A percentile compares a stretch with the other conserved stretches of the same genome.
Conservation (phyloP, 2,329 filamentous ascomycete species). For the Colletotrichum sp. region DNA sequence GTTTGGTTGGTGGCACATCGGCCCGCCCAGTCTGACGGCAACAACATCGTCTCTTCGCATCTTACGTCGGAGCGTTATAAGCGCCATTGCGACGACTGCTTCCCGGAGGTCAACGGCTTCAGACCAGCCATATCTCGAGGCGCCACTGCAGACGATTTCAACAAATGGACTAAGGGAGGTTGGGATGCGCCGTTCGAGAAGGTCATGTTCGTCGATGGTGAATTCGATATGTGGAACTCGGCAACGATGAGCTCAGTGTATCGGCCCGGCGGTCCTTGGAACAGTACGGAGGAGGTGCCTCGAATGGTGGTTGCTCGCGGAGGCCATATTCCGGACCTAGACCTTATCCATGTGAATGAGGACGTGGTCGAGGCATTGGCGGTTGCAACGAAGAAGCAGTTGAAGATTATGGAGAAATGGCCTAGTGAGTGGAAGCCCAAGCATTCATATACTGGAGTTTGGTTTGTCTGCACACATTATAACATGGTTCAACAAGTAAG, state of each 20-base stretch:
- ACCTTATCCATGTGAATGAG: not conserved
- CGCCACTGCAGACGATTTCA: conserved; percentile 8
- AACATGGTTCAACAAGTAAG: not conserved
- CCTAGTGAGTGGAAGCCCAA: conserved; percentile 16
- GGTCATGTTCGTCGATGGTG: conserved; percentile 16
- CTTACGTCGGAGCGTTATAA: not conserved
- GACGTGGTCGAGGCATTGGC: not conserved
- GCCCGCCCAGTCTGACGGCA: conserved; percentile 9
- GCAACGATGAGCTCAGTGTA: conserved; percentile 12
- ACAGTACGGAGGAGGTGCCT: conserved; percentile 2
- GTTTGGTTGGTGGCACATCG: conserved; percentile 13
- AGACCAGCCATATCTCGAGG: conserved; percentile 4
- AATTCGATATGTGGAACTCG: conserved; percentile 15
- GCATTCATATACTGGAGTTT: not conserved
- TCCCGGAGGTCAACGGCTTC: not conserved
- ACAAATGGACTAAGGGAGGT: conserved; percentile 6
- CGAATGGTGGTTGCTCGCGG: conserved; percentile 7
- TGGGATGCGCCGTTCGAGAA: conserved; percentile 13
- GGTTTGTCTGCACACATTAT: not conserved
- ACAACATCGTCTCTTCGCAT: conserved; percentile 6
- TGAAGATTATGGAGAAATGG: conserved; percentile 17
- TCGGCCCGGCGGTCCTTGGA: conserved; percentile 4
- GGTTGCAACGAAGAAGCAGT: not conserved
- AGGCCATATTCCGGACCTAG: conserved; percentile 3
- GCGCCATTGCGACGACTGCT: not conserved